These are phyloP conservation scores for Hymenoscyphus albidus DNA, from an alignment of 2,329 filamentous ascomycete genomes.

Conservation along the genomic window DNA sequence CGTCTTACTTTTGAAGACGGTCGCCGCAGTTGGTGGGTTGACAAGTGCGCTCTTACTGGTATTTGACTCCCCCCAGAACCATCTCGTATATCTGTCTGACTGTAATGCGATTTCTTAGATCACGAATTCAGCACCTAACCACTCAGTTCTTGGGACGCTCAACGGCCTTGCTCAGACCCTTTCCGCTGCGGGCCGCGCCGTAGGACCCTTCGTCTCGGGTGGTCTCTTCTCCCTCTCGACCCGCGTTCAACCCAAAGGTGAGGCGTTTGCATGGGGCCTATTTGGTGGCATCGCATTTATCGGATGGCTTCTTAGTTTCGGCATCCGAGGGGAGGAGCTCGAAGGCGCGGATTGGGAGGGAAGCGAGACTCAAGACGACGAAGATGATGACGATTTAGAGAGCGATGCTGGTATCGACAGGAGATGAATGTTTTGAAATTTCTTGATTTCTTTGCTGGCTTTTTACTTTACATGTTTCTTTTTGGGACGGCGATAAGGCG, in stretches of 20 bases:
- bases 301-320: conserved; percentile 76
- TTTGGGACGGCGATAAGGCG: neutral
- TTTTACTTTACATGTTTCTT: neutral
- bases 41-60: conserved; percentile 87
- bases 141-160: conserved; percentile 80
- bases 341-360: conserved; percentile 41
- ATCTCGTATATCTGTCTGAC: neutral
- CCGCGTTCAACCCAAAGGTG: conserved; percentile 71
- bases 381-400: conserved; percentile 27
- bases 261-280: conserved; percentile 78
- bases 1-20: conserved; percentile 81
- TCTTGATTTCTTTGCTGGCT: neutral
- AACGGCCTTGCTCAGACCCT: conserved; percentile 94
- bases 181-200: conserved; percentile 81
- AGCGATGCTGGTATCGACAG: conserved; percentile 4
- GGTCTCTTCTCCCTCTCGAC: conserved; percentile 78
- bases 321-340: conserved; percentile 62
- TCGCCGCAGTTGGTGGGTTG: conserved; percentile 85
- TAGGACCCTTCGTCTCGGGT: conserved; percentile 85
- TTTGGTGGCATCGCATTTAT: conserved; percentile 80
- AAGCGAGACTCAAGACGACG: conserved; percentile 16
- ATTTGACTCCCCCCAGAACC: conserved; percentile 36
- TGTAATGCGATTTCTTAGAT: conserved; percentile 51
- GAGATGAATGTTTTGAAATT: neutral
- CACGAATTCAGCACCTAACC: conserved; percentile 85